Evolutionary conservation across 257 asterid genomes (phyloP).

Genomic region (Misopates orontium): DNA sequence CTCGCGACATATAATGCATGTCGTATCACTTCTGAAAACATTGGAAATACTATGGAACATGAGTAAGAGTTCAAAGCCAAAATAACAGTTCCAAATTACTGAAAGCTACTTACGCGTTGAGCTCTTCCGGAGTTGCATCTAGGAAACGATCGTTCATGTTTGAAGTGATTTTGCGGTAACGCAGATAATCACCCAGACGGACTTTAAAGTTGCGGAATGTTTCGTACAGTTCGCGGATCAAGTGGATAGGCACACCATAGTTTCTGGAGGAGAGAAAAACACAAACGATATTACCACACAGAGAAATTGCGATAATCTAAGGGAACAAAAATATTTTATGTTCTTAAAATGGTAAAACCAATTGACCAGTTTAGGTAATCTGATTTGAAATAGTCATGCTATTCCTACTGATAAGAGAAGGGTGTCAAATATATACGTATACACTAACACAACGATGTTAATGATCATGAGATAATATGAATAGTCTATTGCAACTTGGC

Average conservation of each 20-base stretch:
- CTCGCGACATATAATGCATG: conserved; percentile 97
- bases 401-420: not conserved
- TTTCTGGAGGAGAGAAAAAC: conserved; percentile 47
- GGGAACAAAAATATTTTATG: not conserved
- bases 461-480: not conserved
- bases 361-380: too few species aligned
- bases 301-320: not conserved
- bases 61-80: conserved; percentile 19
- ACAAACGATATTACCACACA: conserved; percentile 10
- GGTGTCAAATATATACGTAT: not conserved
- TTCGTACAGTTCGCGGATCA: conserved; percentile 96
- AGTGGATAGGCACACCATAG: conserved; percentile 94
- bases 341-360: not conserved
- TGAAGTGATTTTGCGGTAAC: conserved; percentile 90
- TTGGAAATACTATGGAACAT: conserved; percentile 12
- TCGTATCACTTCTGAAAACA: conserved; percentile 72
- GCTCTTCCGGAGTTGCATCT: conserved; percentile 94
- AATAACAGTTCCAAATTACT: conserved; percentile 8
- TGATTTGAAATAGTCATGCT: not conserved
- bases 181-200: conserved; percentile 86
- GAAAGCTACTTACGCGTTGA: conserved; percentile 52
- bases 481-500: too few species aligned
- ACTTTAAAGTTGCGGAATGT: conserved; percentile 89
- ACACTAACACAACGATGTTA: too few species aligned
- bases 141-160: conserved; percentile 97